phyloP scores from a whole-genome alignment of 352 stramenopile genomes.

The Globisporangium sylvaticum region DNA sequence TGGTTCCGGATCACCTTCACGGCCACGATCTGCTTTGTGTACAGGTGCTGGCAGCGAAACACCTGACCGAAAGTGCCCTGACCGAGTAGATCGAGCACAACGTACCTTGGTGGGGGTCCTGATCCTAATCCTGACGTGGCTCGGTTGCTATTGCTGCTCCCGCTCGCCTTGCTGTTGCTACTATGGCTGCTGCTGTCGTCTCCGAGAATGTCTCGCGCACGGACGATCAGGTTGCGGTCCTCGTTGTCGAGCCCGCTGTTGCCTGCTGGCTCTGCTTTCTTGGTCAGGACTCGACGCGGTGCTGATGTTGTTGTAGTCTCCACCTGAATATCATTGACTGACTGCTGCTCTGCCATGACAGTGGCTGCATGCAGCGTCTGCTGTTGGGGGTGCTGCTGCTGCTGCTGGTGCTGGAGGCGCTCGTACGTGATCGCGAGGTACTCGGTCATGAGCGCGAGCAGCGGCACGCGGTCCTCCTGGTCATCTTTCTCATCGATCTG shows the following conservation, averaged over 20 bases:
- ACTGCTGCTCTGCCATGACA: background rate
- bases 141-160: conserved; percentile 1
- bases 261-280: conserved; percentile 29
- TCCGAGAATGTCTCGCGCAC: conserved; percentile 34
- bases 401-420: conserved; percentile 11
- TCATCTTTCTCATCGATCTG: conserved; percentile 2
- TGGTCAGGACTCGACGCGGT: conserved; percentile 31
- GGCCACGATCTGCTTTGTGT: conserved; percentile 79
- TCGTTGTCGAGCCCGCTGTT: conserved; percentile 47
- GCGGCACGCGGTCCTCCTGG: background rate
- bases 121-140: conserved; percentile 4
- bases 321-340: background rate
- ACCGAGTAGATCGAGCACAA: conserved; percentile 91
- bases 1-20: conserved; percentile 98
- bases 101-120: conserved; percentile 40
- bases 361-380: background rate
- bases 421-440: conserved; percentile 28
- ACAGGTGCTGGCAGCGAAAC: conserved; percentile 35
- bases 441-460: conserved; percentile 25
- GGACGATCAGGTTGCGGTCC: conserved; percentile 49
- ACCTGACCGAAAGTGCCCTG: conserved; percentile 78
- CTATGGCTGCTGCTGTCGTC: background rate
- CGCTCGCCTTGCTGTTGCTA: background rate
- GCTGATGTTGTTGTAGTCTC: background rate
- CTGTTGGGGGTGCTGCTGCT: background rate